Evolutionary conservation across 441 rosid species (phyloP).

Genomic region (Brassica hybrid): DNA sequence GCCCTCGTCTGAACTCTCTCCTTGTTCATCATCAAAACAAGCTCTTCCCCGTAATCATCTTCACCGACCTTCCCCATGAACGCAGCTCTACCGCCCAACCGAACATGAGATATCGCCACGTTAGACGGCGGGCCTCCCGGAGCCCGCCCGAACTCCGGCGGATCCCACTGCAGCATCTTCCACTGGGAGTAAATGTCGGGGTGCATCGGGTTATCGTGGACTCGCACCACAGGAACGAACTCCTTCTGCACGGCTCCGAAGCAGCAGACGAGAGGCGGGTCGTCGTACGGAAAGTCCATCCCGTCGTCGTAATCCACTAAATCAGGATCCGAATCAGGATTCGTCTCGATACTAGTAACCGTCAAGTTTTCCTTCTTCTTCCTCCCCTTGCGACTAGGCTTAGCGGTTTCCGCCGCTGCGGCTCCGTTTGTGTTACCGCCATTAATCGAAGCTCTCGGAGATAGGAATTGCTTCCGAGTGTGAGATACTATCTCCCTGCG

Average conservation of each 20-base stretch:
- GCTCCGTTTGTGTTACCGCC: slow-evolving; percentile 48
- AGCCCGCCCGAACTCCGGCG: slow-evolving; percentile 70
- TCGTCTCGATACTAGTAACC: slow-evolving; percentile 14
- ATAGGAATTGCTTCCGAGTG: not conserved
- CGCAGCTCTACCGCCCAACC: slow-evolving; percentile 76
- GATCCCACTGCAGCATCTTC: slow-evolving; percentile 96
- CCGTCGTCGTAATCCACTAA: slow-evolving; percentile 72
- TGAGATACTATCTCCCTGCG: slow-evolving; percentile 27
- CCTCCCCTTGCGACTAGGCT: slow-evolving; percentile 68
- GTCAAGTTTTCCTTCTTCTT: slow-evolving; percentile 28
- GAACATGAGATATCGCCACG: slow-evolving; percentile 68
- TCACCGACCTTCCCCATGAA: slow-evolving; percentile 73
- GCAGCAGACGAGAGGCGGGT: slow-evolving; percentile 88
- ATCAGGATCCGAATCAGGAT: slow-evolving; percentile 28
- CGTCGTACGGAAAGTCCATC: slow-evolving; percentile 66
- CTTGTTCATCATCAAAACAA: slow-evolving; percentile 80
- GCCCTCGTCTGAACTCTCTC: slow-evolving; percentile 88
- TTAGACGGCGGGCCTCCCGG: slow-evolving; percentile 72
- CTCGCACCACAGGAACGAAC: slow-evolving; percentile 81
- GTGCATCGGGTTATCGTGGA: slow-evolving; percentile 75
- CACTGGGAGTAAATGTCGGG: slow-evolving; percentile 86
- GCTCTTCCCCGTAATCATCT: slow-evolving; percentile 63
- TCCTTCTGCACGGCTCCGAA: slow-evolving; percentile 85
- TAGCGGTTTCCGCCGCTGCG: slow-evolving; percentile 52
- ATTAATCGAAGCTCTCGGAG: slow-evolving; percentile 46